Base-by-base conservation (phyloP, 805 yeast genomes). In the Yueomyces sinensis region DNA sequence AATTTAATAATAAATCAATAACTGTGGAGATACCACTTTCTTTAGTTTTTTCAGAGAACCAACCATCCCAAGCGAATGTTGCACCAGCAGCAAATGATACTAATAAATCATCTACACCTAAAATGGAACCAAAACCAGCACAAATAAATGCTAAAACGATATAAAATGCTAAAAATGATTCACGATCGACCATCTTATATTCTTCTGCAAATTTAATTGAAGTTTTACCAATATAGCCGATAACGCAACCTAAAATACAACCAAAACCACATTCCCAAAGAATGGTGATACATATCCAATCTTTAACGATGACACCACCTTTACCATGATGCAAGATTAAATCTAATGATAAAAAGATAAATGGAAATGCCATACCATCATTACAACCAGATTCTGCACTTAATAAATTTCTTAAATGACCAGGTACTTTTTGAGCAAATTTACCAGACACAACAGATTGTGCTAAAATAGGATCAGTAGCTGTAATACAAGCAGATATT, bases 331-430 rank as follows among this genome's bases (percentile, higher is more conserved):
- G 74, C n/a, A 73, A 53, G 34, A 86, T 70, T 32, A 84, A 52
- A 50, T 78, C 70, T 41, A 83, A 59, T 2, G 91, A 74, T 29
- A 87, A 50, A 56, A 59, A 67, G 66, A 82, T 81, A 51, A 86
- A 86, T 0, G 96, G 96, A 50, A 82, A 86, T 0, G 95, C 95
- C 91, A 86, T 79, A 30, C 96, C 96, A 51, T 86, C 96, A 56
- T 86, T 86, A 53, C 94, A 86, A 55, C 95, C 95, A 3, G 59
- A 54, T 47, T 83, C 94, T 0, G 94, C 94, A 22, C 87, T 72
- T 18, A 87, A 62, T 32, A 86, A 58, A 49, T 84, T 81, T 45
- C 94, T 67, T 59, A 86, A 65, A 58, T 86, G 95, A n/a, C 93
- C 94, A 1, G 95, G 94, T 14, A 86, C 94, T 36, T 94, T 70